These are phyloP conservation scores for Teunomyces barrocoloradensis DNA, from an alignment of 805 yeast genomes.

Conservation along the genomic window DNA sequence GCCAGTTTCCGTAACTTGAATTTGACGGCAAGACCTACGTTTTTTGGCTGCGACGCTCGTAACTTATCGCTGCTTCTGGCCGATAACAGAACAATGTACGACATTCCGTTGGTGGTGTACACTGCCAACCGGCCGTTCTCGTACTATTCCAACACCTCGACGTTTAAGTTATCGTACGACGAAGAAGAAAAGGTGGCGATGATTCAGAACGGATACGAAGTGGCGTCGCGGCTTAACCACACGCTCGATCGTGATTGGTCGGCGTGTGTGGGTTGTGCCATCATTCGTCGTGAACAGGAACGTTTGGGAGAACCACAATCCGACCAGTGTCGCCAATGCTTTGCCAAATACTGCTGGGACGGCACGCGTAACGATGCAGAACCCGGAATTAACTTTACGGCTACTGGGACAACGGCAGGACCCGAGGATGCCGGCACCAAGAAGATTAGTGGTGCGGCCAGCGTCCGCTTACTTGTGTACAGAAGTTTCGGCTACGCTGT, in stretches of 20 bases:
- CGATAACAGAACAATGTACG: neutral
- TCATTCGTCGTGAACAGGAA: slow-evolving; percentile 26
- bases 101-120: slow-evolving; percentile 27
- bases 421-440: slow-evolving; percentile 16
- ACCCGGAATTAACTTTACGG: slow-evolving; percentile 37
- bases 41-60: slow-evolving; percentile 26
- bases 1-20: slow-evolving; percentile 24
- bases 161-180: slow-evolving; percentile 25
- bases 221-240: slow-evolving; percentile 19
- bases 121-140: slow-evolving; percentile 31
- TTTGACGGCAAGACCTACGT: slow-evolving; percentile 27
- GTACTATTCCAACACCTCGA: slow-evolving; percentile 26
- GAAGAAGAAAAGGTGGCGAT: slow-evolving; percentile 21
- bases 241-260: slow-evolving; percentile 21
- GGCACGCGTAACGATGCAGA: slow-evolving; percentile 12
- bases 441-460: neutral
- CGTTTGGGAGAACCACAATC: slow-evolving; percentile 20
- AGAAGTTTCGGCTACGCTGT: neutral
- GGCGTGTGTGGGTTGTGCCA: slow-evolving; percentile 29
- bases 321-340: slow-evolving; percentile 24
- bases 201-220: slow-evolving; percentile 28
- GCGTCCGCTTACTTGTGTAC: neutral
- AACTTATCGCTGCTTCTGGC: slow-evolving; percentile 17
- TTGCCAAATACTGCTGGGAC: slow-evolving; percentile 26
- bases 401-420: slow-evolving; percentile 35